These are phyloP conservation scores for Didymella lethalis DNA, from an alignment of 2,329 filamentous ascomycete species.

Conservation along the genomic window DNA sequence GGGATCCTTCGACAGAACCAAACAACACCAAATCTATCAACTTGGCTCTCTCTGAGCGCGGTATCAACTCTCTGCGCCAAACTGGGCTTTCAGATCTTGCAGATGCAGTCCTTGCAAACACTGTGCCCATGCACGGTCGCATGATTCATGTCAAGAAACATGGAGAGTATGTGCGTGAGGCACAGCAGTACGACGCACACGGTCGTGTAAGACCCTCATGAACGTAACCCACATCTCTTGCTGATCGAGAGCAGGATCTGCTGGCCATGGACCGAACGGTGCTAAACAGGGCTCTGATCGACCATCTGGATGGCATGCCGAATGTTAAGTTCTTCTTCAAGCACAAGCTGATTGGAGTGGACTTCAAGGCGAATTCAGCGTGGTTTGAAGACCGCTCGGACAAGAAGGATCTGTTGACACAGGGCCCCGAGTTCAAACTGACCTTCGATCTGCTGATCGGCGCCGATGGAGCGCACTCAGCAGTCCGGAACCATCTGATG, in stretches of 20 bases:
- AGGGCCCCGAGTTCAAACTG: conserved; percentile 73
- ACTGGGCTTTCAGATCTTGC: conserved; percentile 73
- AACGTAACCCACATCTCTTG: not conserved
- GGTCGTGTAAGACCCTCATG: conserved; percentile 71
- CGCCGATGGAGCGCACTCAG: conserved; percentile 93
- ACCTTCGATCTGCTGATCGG: conserved; percentile 93
- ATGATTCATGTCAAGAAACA: conserved; percentile 86
- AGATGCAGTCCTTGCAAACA: conserved; percentile 75
- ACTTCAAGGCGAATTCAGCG: conserved; percentile 79
- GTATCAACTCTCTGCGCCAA: conserved; percentile 84
- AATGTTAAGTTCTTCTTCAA: conserved; percentile 94
- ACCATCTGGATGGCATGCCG: conserved; percentile 80
- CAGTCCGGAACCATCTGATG: conserved; percentile 92
- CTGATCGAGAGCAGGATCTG: conserved; percentile 68
- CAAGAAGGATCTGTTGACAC: conserved; percentile 34
- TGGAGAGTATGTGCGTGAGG: conserved; percentile 74
- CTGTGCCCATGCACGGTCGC: conserved; percentile 91
- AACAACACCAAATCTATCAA: conserved; percentile 99
- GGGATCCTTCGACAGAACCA: conserved; percentile 80
- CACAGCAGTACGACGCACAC: conserved; percentile 91
- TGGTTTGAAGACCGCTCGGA: conserved; percentile 76
- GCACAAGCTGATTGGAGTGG: conserved; percentile 89
- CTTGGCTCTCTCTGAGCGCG: conserved; percentile 89
- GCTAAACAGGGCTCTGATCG: conserved; percentile 83
- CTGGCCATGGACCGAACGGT: conserved; percentile 84